Evolutionary conservation across 495 filamentous ascomycete species (phyloP).

Genomic region (Penicillium odoratum): DNA sequence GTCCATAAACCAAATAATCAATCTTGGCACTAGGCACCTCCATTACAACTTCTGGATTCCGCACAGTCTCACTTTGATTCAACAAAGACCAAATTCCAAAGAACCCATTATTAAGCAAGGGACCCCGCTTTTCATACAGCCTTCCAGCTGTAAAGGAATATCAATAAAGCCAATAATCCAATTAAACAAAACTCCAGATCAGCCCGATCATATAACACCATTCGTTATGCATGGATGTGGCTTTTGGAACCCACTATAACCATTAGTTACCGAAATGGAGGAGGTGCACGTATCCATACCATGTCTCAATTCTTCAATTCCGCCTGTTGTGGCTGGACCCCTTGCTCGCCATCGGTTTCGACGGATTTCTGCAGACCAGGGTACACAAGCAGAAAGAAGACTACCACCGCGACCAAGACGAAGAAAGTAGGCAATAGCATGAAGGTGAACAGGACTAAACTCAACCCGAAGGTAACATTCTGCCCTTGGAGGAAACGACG

Average conservation of each 20-base stretch:
- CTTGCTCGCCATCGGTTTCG: constrained; percentile 13
- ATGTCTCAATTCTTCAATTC: constrained; percentile 1
- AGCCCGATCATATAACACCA: background rate
- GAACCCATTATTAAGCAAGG: background rate
- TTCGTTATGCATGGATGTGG: background rate
- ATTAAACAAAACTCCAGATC: background rate
- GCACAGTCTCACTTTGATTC: no score
- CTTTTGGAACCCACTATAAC: background rate
- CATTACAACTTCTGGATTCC: background rate
- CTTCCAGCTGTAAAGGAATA: background rate
- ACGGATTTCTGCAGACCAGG: constrained; percentile 30
- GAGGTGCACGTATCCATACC: background rate
- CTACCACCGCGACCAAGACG: constrained; percentile 36
- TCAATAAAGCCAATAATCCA: background rate
- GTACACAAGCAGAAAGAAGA: constrained; percentile 38
- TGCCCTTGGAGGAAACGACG: constrained; percentile 34
- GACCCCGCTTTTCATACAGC: background rate
- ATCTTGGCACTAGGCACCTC: constrained; percentile 6
- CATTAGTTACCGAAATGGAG: background rate
- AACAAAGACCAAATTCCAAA: background rate
- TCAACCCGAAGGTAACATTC: constrained; percentile 36
- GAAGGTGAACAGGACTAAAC: constrained; percentile 40
- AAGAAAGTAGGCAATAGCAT: constrained; percentile 44
- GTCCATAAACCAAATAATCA: background rate
- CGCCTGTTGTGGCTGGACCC: constrained; percentile 5